Percentiles rank a stretch among this genome's conserved stretches.
These are phyloP conservation scores for Leucosporidium scottii DNA, from an alignment of 768 basidiomycete species.

Conservation along the genomic window DNA sequence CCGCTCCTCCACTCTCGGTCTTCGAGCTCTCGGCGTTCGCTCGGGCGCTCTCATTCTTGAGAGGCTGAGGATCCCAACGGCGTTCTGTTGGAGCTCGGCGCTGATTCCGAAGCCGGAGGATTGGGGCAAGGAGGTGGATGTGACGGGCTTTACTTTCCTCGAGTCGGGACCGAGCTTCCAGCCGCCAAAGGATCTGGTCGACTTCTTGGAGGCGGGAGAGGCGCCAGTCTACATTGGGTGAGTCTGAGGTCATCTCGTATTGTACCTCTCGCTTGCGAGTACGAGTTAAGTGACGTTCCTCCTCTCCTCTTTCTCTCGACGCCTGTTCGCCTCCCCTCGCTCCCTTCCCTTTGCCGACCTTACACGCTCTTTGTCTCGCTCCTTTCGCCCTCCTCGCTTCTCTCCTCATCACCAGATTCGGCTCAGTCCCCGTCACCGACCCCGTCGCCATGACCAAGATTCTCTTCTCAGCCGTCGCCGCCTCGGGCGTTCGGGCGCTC, in stretches of 20 bases:
- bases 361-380: no score
- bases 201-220: neutral
- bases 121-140: slow-evolving; percentile 59
- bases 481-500: slow-evolving; percentile 55
- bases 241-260: neutral
- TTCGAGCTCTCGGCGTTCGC: slow-evolving; percentile 49
- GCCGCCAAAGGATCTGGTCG: neutral
- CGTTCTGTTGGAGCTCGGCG: slow-evolving; percentile 57
- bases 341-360: no score
- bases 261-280: no score
- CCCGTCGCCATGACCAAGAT: slow-evolving; percentile 52
- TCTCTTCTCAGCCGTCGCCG: slow-evolving; percentile 55
- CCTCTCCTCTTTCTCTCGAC: no score
- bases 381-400: neutral
- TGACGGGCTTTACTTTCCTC: slow-evolving; percentile 61
- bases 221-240: neutral
- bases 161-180: slow-evolving; percentile 37
- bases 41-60: slow-evolving; percentile 54
- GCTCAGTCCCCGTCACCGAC: slow-evolving; percentile 57
- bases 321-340: no score
- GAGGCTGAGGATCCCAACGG: slow-evolving; percentile 54
- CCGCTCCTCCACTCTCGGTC: slow-evolving; percentile 49
- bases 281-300: no score
- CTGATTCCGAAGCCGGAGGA: slow-evolving; percentile 57
- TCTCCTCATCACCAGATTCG: slow-evolving; percentile 47